A percentile compares a stretch with the other conserved stretches of the same genome.
Conservation (phyloP, 2,329 filamentous ascomycete genomes). For the Calonectria montana region DNA sequence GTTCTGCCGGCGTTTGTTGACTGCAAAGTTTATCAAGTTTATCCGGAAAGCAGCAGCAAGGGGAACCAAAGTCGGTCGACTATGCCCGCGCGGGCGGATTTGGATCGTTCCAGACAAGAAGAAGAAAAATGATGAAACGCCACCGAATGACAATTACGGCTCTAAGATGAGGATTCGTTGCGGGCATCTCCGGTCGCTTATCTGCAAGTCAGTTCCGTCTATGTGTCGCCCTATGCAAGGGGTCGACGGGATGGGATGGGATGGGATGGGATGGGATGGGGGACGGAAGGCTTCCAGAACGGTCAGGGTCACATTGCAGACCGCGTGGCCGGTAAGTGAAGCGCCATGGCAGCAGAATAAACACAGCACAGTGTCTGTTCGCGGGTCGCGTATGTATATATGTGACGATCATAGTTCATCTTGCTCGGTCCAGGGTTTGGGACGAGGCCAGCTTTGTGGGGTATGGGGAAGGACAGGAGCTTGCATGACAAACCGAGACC, state of each 20-base stretch:
- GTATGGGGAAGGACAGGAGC: not conserved
- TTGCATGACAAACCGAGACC: not conserved
- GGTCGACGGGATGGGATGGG: slow-evolving; percentile 20
- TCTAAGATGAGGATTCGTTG: slow-evolving; percentile 21
- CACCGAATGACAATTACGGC: slow-evolving; percentile 25
- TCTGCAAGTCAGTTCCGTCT: slow-evolving; percentile 34
- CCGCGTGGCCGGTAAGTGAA: slow-evolving; percentile 8
- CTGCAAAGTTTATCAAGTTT: not conserved
- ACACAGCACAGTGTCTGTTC: not conserved
- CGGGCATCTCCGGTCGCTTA: slow-evolving; percentile 44
- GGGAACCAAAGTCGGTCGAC: not conserved
- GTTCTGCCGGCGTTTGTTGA: not conserved
- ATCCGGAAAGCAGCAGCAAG: not conserved
- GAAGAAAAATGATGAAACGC: slow-evolving; percentile 22
- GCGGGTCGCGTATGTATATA: not conserved
- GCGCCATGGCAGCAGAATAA: not conserved
- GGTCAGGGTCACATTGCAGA: slow-evolving; percentile 24
- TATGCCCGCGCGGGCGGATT: not conserved
- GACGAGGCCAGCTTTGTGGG: not conserved
- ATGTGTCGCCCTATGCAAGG: slow-evolving; percentile 18
- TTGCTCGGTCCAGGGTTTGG: not conserved
- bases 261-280: slow-evolving; percentile 13
- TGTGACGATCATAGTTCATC: slow-evolving; percentile 4
- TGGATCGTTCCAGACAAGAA: not conserved
- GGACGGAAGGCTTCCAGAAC: slow-evolving; percentile 40